Evolutionary conservation across 73 alveolate genomes (phyloP).

Genomic region (Durusdinium trenchii): DNA sequence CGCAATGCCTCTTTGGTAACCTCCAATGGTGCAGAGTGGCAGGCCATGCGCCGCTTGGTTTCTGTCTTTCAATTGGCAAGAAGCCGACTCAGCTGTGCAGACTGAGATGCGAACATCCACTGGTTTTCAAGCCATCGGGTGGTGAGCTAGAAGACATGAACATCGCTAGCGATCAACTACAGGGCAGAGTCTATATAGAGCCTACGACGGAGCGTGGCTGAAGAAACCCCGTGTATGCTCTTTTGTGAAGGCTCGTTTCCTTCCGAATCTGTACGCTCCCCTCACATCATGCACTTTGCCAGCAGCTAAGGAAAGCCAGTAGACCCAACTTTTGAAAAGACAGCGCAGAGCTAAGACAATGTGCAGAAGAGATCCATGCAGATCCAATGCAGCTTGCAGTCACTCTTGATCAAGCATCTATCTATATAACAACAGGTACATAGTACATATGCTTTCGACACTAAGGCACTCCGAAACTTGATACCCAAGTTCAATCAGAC

Average conservation of each 20-base stretch:
- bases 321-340: constrained; percentile 83
- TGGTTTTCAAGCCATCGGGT: too few species aligned
- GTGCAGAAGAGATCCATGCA: too few species aligned
- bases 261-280: too few species aligned
- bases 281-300: not conserved
- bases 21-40: constrained; percentile 70
- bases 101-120: not conserved
- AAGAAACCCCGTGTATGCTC: too few species aligned
- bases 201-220: too few species aligned
- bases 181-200: too few species aligned
- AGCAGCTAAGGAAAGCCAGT: constrained; percentile 23
- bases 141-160: not conserved
- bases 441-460: not conserved
- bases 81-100: not conserved
- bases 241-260: too few species aligned
- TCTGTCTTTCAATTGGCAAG: too few species aligned
- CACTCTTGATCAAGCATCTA: too few species aligned
- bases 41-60: constrained; percentile 37
- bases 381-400: too few species aligned
- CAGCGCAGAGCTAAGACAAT: too few species aligned
- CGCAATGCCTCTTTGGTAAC: constrained; percentile 39
- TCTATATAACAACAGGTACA: too few species aligned
- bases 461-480: constrained; percentile 36
- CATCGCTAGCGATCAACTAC: not conserved
- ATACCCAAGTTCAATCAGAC: constrained; percentile 75